Percentiles rank a stretch among this genome's conserved stretches.
These are phyloP conservation scores for Tripidium arundinaceum DNA, from an alignment of 202 grass and related monocot species.

Conservation along the genomic window DNA sequence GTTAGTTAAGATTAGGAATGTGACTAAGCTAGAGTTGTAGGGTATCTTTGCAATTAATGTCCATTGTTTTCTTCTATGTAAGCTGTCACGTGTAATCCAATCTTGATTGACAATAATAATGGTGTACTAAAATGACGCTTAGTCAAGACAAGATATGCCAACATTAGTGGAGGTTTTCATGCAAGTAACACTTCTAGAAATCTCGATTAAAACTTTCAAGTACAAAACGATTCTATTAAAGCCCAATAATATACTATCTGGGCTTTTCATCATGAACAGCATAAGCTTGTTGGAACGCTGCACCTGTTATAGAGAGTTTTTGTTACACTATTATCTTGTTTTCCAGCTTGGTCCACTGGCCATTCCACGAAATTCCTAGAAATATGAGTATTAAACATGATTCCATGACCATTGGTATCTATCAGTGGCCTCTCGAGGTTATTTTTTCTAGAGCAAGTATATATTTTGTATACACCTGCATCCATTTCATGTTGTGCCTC, in stretches of 20 bases:
- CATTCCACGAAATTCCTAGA: background rate
- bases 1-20: background rate
- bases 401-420: background rate
- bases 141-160: background rate
- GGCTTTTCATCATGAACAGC: background rate
- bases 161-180: background rate
- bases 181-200: background rate
- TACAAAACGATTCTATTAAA: background rate
- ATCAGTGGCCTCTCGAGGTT: background rate
- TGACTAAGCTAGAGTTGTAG: background rate
- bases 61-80: slow-evolving; percentile 15
- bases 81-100: background rate
- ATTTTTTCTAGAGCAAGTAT: background rate
- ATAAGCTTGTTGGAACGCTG: background rate
- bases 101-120: background rate
- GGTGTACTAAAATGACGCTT: background rate
- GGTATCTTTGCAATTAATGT: background rate
- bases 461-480: background rate
- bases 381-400: background rate
- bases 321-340: background rate
- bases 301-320: background rate
- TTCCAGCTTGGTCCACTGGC: background rate
- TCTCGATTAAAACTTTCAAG: slow-evolving; percentile 6
- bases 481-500: background rate
- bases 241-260: background rate